Base-by-base conservation (phyloP, 306 rosid species). In the Glycine tomentella region DNA sequence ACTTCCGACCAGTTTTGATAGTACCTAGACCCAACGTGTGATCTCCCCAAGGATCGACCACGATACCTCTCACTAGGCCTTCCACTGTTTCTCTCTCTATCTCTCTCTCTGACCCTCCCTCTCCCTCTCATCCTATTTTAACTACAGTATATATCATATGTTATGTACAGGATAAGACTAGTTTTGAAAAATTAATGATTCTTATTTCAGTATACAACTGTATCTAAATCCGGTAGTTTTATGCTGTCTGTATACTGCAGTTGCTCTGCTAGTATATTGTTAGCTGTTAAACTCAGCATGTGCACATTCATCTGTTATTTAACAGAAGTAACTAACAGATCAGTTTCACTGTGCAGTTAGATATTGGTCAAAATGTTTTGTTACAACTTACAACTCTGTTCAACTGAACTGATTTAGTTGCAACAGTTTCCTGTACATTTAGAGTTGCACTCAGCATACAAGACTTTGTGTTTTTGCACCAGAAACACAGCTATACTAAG, bases 131-230 rank as follows among this genome's bases (percentile, higher is more conserved):
- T n/a, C n/a, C n/a, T n/a, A n/a, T n/a, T n/a, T n/a, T n/a, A n/a
- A n/a, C n/a, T 72, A 49, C 45, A 42, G 31, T 25, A 12, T 62
- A 80, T 59, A 75, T 58, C 66, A 75, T 80, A 49, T 70, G 45
- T 82, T 67, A 62, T 50, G 69, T 67, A 52, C 44, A 44, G n/a
- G 44, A 44, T 51, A 8, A 56, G 33, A 10, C 75, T 15, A 40
- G 44, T 62, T 57, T 73, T 79, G 68, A 34, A 25, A 4, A 49
- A 16, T 17, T 66, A 55, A 40, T n/a, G 50, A 6, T 65, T 65
- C 49, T 5, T 34, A 5, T 63, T 12, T 12, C 2, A 63, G 17
- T 42, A 15, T 13, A 7, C 51, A 42, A 42, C 6, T 15, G 51
- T 67, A 42, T 67, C 52, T 67, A 6, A 40, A 65, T 59, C 5